Percentiles rank a stretch among this genome's conserved stretches.
These are phyloP conservation scores for Phytophthora foliorum DNA, from an alignment of 352 stramenopile genomes.

Conservation along the genomic window DNA sequence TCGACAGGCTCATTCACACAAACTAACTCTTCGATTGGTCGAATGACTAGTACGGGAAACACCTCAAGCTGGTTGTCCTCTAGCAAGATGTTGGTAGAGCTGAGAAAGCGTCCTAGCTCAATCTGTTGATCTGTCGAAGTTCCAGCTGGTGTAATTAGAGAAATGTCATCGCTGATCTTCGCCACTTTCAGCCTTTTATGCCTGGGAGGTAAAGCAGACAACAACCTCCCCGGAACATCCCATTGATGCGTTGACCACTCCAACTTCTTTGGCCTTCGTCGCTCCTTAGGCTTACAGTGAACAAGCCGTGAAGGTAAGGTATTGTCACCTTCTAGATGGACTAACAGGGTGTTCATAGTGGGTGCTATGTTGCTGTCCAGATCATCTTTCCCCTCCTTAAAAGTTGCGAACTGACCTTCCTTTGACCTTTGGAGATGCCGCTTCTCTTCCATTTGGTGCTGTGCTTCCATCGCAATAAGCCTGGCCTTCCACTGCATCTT, in stretches of 20 bases:
- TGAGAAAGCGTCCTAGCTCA: constrained; percentile 48
- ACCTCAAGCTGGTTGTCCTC: constrained; percentile 73
- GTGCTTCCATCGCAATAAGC: constrained; percentile 67
- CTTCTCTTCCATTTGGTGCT: constrained; percentile 48
- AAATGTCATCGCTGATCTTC: constrained; percentile 52
- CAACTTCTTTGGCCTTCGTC: constrained; percentile 33
- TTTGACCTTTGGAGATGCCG: constrained; percentile 1
- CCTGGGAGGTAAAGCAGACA: constrained; percentile 22
- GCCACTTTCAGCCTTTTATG: constrained; percentile 44
- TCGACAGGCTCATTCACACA: constrained; percentile 22
- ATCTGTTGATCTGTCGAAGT: constrained; percentile 36
- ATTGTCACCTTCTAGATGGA: constrained; percentile 34
- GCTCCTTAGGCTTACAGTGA: constrained; percentile 30
- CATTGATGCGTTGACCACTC: constrained; percentile 32
- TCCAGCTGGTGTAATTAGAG: constrained; percentile 42
- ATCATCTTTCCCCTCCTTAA: neutral
- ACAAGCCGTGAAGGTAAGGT: constrained; percentile 54
- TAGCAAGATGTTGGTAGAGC: constrained; percentile 58
- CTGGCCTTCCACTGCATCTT: constrained; percentile 57
- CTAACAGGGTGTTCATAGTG: constrained; percentile 31
- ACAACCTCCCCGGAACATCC: constrained; percentile 18
- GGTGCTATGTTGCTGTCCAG: neutral
- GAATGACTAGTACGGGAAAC: constrained; percentile 69
- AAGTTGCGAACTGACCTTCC: neutral
- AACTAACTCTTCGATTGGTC: constrained; percentile 45